Evolutionary conservation across 176 grass and related monocot genomes (phyloP).

Genomic region (Zizania latifolia): DNA sequence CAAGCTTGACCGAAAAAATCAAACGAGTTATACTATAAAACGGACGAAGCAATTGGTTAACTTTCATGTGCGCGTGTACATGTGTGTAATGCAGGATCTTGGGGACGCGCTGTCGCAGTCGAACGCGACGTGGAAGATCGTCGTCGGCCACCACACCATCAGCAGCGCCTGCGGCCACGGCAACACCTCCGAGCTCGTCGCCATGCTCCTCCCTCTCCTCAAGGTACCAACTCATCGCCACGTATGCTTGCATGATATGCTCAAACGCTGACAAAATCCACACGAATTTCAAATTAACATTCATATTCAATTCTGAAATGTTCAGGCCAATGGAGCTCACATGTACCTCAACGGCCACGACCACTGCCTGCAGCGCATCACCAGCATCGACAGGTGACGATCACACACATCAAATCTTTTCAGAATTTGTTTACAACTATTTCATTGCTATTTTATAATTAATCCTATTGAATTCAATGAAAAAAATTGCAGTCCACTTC

Average conservation of each 20-base stretch:
- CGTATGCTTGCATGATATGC: too few relatives aligned
- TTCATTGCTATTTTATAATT: too few relatives aligned
- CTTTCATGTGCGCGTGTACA: too few relatives aligned
- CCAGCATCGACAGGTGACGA: constrained; percentile 77
- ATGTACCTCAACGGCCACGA: constrained; percentile 82
- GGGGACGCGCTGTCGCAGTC: constrained; percentile 46
- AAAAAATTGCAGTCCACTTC: constrained; percentile 32
- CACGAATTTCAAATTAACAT: neutral
- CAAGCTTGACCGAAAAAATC: too few relatives aligned
- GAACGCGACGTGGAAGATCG: constrained; percentile 74
- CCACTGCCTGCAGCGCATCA: constrained; percentile 80
- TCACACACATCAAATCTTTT: too few relatives aligned
- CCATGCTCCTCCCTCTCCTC: constrained; percentile 61
- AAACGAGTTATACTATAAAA: too few relatives aligned
- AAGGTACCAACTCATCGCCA: too few relatives aligned
- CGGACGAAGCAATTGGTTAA: too few relatives aligned
- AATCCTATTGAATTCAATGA: neutral
- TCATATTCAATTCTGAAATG: neutral
- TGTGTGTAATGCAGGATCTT: constrained; percentile 53
- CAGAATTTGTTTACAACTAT: too few relatives aligned
- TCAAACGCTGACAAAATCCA: neutral
- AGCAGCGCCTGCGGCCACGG: constrained; percentile 83
- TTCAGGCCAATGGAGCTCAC: constrained; percentile 42
- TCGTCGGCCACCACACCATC: constrained; percentile 87
- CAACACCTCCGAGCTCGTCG: constrained; percentile 64